Conservation (phyloP, 192 early-diverging fungal genomes). For the Gryganskiella cystojenkinii region DNA sequence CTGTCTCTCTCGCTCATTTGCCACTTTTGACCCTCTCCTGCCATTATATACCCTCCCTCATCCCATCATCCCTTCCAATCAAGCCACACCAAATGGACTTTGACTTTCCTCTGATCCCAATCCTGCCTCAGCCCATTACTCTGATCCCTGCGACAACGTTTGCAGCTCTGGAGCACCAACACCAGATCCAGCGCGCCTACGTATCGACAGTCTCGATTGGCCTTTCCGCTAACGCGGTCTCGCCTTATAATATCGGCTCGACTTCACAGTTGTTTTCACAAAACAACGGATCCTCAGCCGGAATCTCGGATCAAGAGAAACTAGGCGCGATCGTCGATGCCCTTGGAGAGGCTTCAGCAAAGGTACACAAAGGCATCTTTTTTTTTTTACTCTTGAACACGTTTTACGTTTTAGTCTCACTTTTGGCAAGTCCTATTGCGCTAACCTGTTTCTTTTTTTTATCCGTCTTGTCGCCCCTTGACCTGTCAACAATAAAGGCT, state of each 20-base stretch:
- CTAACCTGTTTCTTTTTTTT: constrained; percentile 5
- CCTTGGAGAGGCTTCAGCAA: constrained; percentile 53
- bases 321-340: constrained; percentile 52
- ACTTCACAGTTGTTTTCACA: neutral
- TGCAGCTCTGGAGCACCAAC: constrained; percentile 35
- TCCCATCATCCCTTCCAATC: neutral
- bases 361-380: too few relatives aligned
- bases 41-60: neutral
- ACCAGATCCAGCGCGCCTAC: constrained; percentile 28
- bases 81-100: constrained; percentile 48
- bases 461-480: neutral
- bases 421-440: neutral
- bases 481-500: constrained; percentile 19
- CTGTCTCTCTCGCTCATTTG: neutral
- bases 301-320: constrained; percentile 33
- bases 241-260: neutral
- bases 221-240: constrained; percentile 2
- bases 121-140: constrained; percentile 41
- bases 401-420: neutral
- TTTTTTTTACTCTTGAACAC: too few relatives aligned
- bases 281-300: neutral
- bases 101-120: constrained; percentile 47
- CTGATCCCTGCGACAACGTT: constrained; percentile 46
- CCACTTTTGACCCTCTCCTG: constrained; percentile 1
- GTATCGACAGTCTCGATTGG: constrained; percentile 32